These are phyloP conservation scores for Ophiostoma montium DNA, from an alignment of 2,329 filamentous ascomycete genomes.

Conservation along the genomic window DNA sequence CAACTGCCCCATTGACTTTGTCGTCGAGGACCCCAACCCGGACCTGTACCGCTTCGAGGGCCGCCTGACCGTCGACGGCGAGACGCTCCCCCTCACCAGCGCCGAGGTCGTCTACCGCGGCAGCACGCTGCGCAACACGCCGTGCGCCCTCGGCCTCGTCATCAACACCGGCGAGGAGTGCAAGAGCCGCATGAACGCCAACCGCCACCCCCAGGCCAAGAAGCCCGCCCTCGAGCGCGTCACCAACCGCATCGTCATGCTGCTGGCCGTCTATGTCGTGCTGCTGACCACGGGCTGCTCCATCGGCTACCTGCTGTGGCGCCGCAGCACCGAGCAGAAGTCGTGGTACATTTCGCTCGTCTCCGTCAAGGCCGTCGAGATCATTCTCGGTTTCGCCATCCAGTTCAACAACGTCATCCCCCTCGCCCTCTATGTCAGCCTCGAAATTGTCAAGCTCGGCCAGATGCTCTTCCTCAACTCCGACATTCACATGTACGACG, in stretches of 20 bases:
- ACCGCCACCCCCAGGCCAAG: constrained; percentile 67
- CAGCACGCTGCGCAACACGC: constrained; percentile 71
- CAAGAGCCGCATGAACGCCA: constrained; percentile 77
- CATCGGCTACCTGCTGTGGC: constrained; percentile 71
- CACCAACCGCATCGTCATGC: constrained; percentile 64
- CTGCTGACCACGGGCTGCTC: constrained; percentile 68
- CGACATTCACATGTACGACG: constrained; percentile 86
- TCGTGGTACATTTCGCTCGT: constrained; percentile 66
- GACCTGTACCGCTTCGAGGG: constrained; percentile 68
- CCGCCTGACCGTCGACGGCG: constrained; percentile 39
- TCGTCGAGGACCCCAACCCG: constrained; percentile 64
- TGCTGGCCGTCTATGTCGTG: constrained; percentile 68
- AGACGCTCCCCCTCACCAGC: constrained; percentile 57
- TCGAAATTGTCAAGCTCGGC: constrained; percentile 75
- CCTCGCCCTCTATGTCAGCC: constrained; percentile 75
- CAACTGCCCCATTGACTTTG: constrained; percentile 44
- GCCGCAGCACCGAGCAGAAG: constrained; percentile 45
- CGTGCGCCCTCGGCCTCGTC: constrained; percentile 57
- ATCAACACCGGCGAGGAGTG: constrained; percentile 79
- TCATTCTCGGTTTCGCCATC: constrained; percentile 82
- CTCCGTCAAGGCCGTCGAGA: constrained; percentile 61
- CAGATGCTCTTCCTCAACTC: constrained; percentile 64
- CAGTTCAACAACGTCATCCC: constrained; percentile 97
- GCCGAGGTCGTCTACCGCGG: constrained; percentile 78
- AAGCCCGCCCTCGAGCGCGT: constrained; percentile 56